These are phyloP conservation scores for Pseudocercospora crystallina DNA, from an alignment of 2,329 filamentous ascomycete genomes.

Conservation along the genomic window DNA sequence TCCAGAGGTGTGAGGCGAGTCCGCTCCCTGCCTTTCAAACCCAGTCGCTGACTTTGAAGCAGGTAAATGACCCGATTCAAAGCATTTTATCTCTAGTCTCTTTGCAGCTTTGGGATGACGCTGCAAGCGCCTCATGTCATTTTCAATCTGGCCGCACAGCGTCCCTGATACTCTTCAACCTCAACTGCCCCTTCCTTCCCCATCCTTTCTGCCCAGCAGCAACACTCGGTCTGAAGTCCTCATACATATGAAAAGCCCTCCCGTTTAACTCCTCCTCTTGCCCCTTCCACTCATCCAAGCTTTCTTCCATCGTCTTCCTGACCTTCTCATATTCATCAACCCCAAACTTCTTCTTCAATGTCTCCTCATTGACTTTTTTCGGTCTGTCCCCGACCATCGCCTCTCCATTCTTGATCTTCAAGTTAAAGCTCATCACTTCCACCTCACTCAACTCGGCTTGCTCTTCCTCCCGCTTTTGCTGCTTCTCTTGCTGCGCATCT, in stretches of 20 bases:
- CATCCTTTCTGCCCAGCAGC: conserved; percentile 32
- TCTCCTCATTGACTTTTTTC: conserved; percentile 26
- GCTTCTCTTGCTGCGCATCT: conserved; percentile 19
- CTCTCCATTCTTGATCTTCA: conserved; percentile 32
- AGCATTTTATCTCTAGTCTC: too few species aligned
- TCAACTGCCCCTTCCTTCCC: conserved; percentile 33
- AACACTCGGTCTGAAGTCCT: conserved; percentile 32
- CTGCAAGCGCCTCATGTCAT: too few species aligned
- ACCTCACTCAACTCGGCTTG: conserved; percentile 27
- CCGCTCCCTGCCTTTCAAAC: too few species aligned
- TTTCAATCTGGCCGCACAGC: conserved; percentile 5
- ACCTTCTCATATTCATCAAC: conserved; percentile 25
- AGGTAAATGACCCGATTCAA: too few species aligned
- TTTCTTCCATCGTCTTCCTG: conserved; percentile 22
- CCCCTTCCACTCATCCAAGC: conserved; percentile 26
- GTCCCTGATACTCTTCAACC: conserved; percentile 15
- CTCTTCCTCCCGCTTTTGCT: conserved; percentile 22
- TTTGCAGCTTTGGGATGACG: too few species aligned
- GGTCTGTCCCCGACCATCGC: conserved; percentile 24
- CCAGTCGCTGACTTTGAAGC: too few species aligned
- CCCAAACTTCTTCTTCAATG: conserved; percentile 29
- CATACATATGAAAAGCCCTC: conserved; percentile 33
- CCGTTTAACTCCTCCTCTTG: conserved; percentile 30
- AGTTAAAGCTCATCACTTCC: conserved; percentile 34
- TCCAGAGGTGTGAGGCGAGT: too few species aligned